Base-by-base conservation (phyloP, 805 yeast species). In the Kluyveromyces lactis region DNA sequence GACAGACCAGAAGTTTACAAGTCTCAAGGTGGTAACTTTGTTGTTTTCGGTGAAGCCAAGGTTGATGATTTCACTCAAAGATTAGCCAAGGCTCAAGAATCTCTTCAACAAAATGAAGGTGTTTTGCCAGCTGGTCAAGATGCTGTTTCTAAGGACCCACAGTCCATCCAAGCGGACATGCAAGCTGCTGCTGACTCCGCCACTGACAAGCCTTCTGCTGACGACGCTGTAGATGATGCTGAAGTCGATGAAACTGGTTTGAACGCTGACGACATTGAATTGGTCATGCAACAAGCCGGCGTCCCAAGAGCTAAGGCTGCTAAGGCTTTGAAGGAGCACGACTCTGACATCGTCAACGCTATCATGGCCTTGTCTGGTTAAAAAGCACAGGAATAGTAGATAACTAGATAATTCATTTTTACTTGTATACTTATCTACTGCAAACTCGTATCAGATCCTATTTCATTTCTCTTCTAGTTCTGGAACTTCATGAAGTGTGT, bases 41-140 rank as follows among this genome's bases (percentile, higher is more conserved):
- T 90, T 57, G 97, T 90, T 53, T 89, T 90, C 59, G 98, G 98
- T 71, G 97, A 89, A 72, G 95, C 96, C 63, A 85, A 86, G 77
- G 83, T 85, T 55, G 97, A 90, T 68, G 95, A 90, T 73, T 71
- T 87, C 68, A 79, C 81, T 71, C 80, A 85, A 69, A 81, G 87
- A 75, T 75, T 84, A 68, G 84, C 81, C 65, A 84, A 84, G 60
- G 85, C 85, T 51, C 84, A 80, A 67, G 78, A 75, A 50, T 72
- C 73, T 53, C 75, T 74, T 47, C 68, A 67, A 52, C 70, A 67
- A 47, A 74, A 72, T 42, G 67, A 62, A 38, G 67, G 64, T 47
- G 66, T 61, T 38, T 68, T 65, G 41, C 67, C 66, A 43, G 67
- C 68, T 42, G 63, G 64, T 43, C 71, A 69, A 46, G 67, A 66